phyloP scores from a whole-genome alignment of 140 eudicot genomes.

The Stevia rebaudiana region DNA sequence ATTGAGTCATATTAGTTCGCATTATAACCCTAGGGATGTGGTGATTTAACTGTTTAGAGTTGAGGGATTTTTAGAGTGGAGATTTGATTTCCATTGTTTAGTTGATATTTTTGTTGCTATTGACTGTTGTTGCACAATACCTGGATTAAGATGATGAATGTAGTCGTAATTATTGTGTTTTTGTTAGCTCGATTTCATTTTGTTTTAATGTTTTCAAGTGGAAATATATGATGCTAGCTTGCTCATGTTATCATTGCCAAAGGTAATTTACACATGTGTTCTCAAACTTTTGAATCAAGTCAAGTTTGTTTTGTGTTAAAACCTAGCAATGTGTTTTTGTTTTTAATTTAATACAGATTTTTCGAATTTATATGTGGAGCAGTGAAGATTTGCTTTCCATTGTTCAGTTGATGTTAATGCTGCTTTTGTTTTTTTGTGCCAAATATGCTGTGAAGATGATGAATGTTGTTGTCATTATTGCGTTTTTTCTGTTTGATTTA shows the following conservation, averaged over 20 bases:
- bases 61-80: no score
- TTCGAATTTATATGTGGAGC: no score
- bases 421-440: no score
- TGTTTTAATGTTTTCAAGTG: slow-evolving; percentile 3
- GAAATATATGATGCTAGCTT: no score
- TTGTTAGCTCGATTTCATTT: slow-evolving; percentile 1
- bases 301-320: background rate
- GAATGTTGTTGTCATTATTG: background rate
- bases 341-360: background rate
- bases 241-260: no score
- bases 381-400: background rate
- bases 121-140: slow-evolving; percentile 1
- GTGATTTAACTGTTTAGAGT: no score
- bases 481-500: slow-evolving; percentile 1
- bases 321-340: slow-evolving; percentile 11
- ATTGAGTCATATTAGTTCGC: no score
- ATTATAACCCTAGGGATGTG: no score
- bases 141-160: background rate
- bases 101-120: background rate
- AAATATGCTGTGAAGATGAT: background rate
- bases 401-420: slow-evolving; percentile 3
- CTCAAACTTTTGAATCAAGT: no score
- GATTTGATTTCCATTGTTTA: background rate
- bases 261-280: no score
- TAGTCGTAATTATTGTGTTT: background rate